Evolutionary conservation across 345 rosid genomes (phyloP).

Genomic region (Turritis glabra): DNA sequence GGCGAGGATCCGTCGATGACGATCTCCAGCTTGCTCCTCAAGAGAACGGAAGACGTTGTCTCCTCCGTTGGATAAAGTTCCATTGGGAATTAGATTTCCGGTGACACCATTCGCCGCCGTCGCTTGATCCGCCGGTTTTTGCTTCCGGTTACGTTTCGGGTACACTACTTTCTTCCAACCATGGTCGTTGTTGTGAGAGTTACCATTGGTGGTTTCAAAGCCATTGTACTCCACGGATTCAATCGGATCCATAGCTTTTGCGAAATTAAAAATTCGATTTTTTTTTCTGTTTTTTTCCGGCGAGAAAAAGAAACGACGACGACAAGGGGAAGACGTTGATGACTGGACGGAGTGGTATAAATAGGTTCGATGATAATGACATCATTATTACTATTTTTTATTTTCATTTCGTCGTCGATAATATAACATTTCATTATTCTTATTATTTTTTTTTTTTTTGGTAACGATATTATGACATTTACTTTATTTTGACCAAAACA

Average conservation of each 20-base stretch:
- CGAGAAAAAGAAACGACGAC: constrained; percentile 7
- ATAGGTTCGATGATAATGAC: background rate
- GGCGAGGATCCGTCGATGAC: constrained; percentile 47
- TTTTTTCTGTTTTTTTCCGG: background rate
- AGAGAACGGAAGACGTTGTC: constrained; percentile 48
- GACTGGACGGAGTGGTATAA: constrained; percentile 19
- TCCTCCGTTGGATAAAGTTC: constrained; percentile 32
- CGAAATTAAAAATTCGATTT: background rate
- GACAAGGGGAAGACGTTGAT: constrained; percentile 22
- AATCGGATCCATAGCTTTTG: constrained; percentile 23
- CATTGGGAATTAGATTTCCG: constrained; percentile 18
- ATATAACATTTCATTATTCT: background rate
- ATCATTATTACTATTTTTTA: no score
- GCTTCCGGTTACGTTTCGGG: constrained; percentile 56
- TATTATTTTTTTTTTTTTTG: background rate
- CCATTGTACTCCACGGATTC: constrained; percentile 41
- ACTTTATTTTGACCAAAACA: background rate
- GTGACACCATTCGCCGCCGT: constrained; percentile 21
- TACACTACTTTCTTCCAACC: constrained; percentile 78
- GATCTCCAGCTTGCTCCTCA: constrained; percentile 56
- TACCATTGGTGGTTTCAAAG: constrained; percentile 36
- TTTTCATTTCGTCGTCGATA: background rate
- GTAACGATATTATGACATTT: background rate
- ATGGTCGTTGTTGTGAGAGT: constrained; percentile 42
- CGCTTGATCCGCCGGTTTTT: constrained; percentile 44